A percentile compares a stretch with the other conserved stretches of the same genome.
These are phyloP conservation scores for Aspergillus diversus DNA, from an alignment of 495 filamentous ascomycete species.

Conservation along the genomic window DNA sequence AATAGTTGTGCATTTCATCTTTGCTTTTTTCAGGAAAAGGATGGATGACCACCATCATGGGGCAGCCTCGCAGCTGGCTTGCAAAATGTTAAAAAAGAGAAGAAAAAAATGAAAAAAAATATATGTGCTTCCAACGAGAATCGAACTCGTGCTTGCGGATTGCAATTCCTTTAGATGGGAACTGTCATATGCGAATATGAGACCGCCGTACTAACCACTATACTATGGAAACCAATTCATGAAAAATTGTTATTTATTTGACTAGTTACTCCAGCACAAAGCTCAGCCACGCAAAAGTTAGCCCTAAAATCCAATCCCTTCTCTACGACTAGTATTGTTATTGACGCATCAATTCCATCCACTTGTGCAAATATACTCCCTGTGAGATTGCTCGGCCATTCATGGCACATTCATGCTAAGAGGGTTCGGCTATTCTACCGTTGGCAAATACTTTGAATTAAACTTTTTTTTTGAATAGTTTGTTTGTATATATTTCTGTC, in stretches of 20 bases:
- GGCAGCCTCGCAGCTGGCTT: background rate
- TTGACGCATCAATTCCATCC: background rate
- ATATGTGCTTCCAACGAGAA: conserved; percentile 14
- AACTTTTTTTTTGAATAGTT: too few species aligned
- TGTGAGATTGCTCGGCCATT: too few species aligned
- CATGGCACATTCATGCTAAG: too few species aligned
- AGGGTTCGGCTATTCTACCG: too few species aligned
- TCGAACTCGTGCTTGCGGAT: conserved; percentile 15
- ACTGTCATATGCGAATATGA: conserved; percentile 10
- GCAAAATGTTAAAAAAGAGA: background rate
- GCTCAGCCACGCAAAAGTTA: background rate
- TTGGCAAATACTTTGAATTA: too few species aligned
- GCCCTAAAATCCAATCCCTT: background rate
- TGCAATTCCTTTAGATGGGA: conserved; percentile 10
- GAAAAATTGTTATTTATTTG: background rate
- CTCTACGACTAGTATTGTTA: background rate
- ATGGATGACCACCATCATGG: background rate
- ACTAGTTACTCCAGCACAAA: background rate
- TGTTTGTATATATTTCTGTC: too few species aligned
- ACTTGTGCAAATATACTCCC: too few species aligned
- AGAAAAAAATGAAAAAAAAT: background rate
- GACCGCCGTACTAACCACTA: conserved; percentile 13
- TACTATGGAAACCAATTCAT: conserved; percentile 2
- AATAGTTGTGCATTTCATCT: too few species aligned
- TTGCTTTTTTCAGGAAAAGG: background rate